Base-by-base conservation (phyloP, 805 yeast genomes). In the Candida pseudoglaebosa region DNA sequence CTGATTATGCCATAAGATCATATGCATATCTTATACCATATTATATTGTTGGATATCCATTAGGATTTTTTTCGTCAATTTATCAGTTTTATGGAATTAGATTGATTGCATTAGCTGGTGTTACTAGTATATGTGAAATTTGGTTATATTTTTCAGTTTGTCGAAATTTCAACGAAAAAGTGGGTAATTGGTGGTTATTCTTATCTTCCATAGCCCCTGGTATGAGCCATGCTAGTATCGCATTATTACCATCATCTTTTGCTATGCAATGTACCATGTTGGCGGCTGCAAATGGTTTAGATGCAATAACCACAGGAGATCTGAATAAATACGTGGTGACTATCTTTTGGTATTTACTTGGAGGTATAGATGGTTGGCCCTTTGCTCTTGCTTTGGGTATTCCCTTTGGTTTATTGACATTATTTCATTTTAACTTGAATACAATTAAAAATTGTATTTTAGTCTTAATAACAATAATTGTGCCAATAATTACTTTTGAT, bases 351-450 rank as follows among this genome's bases (percentile, higher is more conserved):
- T 65, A 72, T 26, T 59, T 75, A 15, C 45, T 84, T n/a, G 95
- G 89, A 4, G 91, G 91, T 0, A 52, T 90, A 2, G 45, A 84
- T 21, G 97, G 97, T 1, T 91, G 97, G 97, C 97, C 97, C 1
- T 91, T 90, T 58, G 76, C 82, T 0, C 59, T 86, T 40, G 79
- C 74, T 0, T 58, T 88, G 40, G 79, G 80, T 2, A 46, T 75
- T 1, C 93, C 96, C 1, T 70, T 80, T 40, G 70, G 76, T 14
- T 34, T 64, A 1, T 78, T 65, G 53, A 18, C 56, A 52, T 2
- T 28, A 43, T 0, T 41, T 48, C 19, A 17, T 12, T 24, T 18
- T 34, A 4, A 35, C 37, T 9, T 40, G 15, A 31, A 20, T 4
- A 34, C 21, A 9, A 13, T 16, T 3, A 21, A 34, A 4, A 10